Evolutionary conservation across 225 moss, liverwort and hornwort genomes (phyloP).

Genomic region (Thuidium tamariscinum): DNA sequence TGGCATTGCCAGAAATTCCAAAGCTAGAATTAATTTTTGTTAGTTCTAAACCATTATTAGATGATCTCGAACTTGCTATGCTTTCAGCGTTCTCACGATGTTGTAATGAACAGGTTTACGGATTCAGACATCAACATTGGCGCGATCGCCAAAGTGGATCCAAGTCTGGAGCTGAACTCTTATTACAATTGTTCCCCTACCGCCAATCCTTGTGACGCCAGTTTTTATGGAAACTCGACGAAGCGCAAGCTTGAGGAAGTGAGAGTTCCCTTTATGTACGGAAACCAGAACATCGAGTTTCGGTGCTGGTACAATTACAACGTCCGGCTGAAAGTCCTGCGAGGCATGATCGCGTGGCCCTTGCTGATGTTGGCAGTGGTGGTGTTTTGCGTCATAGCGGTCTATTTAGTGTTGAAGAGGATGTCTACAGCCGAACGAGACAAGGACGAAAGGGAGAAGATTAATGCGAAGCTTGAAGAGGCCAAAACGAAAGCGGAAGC

Average conservation of each 20-base stretch:
- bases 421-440: slow-evolving; percentile 75
- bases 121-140: slow-evolving; percentile 20
- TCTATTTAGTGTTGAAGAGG: slow-evolving; percentile 61
- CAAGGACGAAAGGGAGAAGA: slow-evolving; percentile 57
- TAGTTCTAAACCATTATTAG: background rate
- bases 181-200: slow-evolving; percentile 42
- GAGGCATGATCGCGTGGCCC: slow-evolving; percentile 76
- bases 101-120: slow-evolving; percentile 17
- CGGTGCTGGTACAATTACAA: slow-evolving; percentile 31
- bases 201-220: slow-evolving; percentile 17
- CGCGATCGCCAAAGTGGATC: slow-evolving; percentile 7
- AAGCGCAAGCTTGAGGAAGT: slow-evolving; percentile 14
- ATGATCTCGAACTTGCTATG: background rate
- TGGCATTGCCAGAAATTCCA: background rate
- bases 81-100: background rate
- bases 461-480: slow-evolving; percentile 45
- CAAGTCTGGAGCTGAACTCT: background rate
- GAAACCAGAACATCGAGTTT: slow-evolving; percentile 45
- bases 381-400: slow-evolving; percentile 59
- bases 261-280: slow-evolving; percentile 28
- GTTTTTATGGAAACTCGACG: slow-evolving; percentile 26
- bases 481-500: slow-evolving; percentile 74
- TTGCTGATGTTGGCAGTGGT: slow-evolving; percentile 77
- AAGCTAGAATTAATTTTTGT: too few relatives aligned
- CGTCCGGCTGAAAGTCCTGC: slow-evolving; percentile 41